Evolutionary conservation across 164 flowering plant species (phyloP).

Genomic region (Malania oleifera): DNA sequence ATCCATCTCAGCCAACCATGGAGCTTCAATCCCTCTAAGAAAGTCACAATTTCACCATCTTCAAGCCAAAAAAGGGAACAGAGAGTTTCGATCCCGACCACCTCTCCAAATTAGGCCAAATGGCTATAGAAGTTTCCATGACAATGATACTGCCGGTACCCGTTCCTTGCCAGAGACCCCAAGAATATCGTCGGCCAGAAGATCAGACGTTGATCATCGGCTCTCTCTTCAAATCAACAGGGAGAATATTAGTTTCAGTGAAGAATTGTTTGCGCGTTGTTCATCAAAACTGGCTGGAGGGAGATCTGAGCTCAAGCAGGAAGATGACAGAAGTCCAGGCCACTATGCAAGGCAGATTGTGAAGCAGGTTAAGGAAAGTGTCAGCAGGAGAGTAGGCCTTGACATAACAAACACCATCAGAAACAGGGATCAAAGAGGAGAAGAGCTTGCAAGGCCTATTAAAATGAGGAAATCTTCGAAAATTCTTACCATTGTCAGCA

Average conservation of each 20-base stretch:
- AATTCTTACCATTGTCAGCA: neutral
- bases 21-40: neutral
- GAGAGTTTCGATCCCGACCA: conserved; percentile 6
- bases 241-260: conserved; percentile 27
- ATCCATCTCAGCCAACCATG: conserved; percentile 13
- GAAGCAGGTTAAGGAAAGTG: conserved; percentile 72
- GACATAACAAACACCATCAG: conserved; percentile 58
- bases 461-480: conserved; percentile 17
- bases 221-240: conserved; percentile 69
- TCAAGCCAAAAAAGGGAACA: neutral
- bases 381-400: conserved; percentile 48
- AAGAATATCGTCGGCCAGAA: conserved; percentile 52
- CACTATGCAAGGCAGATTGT: conserved; percentile 61
- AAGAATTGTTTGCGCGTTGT: conserved; percentile 22
- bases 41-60: conserved; percentile 4
- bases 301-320: conserved; percentile 18
- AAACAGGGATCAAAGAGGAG: conserved; percentile 23
- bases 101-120: conserved; percentile 8
- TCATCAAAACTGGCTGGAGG: conserved; percentile 11
- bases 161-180: conserved; percentile 76
- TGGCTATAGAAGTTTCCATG: conserved; percentile 7
- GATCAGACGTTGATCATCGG: conserved; percentile 63
- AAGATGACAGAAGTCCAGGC: conserved; percentile 43
- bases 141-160: conserved; percentile 22
- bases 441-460: conserved; percentile 8